Percentiles rank a stretch among this genome's conserved stretches.
These are phyloP conservation scores for Mortierella antarctica DNA, from an alignment of 192 early-diverging fungal species.

Conservation along the genomic window DNA sequence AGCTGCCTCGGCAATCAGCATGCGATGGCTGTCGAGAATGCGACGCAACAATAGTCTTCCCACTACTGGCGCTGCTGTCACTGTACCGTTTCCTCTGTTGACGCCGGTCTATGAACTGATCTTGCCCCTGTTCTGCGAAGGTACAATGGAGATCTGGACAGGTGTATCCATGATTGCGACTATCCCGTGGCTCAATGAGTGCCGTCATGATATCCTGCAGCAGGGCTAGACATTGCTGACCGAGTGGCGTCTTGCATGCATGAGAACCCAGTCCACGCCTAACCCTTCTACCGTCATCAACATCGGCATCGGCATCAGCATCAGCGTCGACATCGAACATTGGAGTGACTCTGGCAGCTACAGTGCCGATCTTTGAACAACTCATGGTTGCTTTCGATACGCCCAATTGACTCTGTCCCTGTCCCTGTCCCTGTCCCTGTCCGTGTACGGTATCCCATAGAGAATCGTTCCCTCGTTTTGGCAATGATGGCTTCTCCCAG, in stretches of 20 bases:
- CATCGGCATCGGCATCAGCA: not conserved
- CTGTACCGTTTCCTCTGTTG: not conserved
- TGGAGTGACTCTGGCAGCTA: too few relatives aligned
- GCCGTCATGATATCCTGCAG: not conserved
- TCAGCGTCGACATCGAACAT: not conserved
- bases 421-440: too few relatives aligned
- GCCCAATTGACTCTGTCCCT: too few relatives aligned
- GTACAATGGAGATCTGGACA: not conserved
- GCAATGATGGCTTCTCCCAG: too few relatives aligned
- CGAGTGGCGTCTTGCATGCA: conserved; percentile 1
- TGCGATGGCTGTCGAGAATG: not conserved
- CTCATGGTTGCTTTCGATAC: too few relatives aligned
- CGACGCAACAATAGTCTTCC: conserved; percentile 7
- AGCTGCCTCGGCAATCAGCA: not conserved
- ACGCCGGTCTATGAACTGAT: not conserved
- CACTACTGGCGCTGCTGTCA: conserved; percentile 18
- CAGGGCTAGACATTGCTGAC: conserved; percentile 5
- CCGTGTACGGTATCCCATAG: too few relatives aligned
- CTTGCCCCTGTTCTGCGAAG: too few relatives aligned
- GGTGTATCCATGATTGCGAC: not conserved
- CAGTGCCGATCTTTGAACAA: too few relatives aligned
- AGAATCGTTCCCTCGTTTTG: too few relatives aligned
- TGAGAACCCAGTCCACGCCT: not conserved
- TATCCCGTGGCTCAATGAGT: not conserved
- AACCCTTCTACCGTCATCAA: not conserved